Base-by-base conservation (phyloP, 805 yeast species). In the Tetrapisispora namnaoensis region DNA sequence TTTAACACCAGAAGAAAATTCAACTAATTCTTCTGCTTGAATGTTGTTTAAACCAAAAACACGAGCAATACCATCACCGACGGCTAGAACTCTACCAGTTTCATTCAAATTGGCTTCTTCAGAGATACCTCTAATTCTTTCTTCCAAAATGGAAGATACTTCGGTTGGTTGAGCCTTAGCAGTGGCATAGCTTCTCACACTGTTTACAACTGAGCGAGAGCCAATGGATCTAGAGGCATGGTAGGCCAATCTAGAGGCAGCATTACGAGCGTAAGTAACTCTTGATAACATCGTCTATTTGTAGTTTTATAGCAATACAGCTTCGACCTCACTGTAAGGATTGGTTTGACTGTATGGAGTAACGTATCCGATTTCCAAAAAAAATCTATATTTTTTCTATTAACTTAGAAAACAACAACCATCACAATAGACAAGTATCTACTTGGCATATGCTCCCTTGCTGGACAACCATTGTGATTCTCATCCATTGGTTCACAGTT, bases 1-100 rank as follows among this genome's bases (percentile, higher is more conserved):
- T 77, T 90, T 88, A 67, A 91, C 98, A 80, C 99, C 99, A 53
- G 99, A 88, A 54, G 96, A 79, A 79, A 93, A 95, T 79, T 93
- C 99, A 68, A 93, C 97, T 74, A 93, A 82, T 79, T 93, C 99
- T 80, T 93, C 99, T 70, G 99, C 99, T 82, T 91, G 98, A 76
- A 89, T 83, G 82, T 93, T 93, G 93, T 90, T 93, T 68, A 93
- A 80, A 78, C 99, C 99, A 78, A 86, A 93, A 70, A 93, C 96
- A 83, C 98, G 95, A 74, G 99, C 99, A 72, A 93, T 93, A 93
- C 99, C 99, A 77, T 93, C 99, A 86, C 99, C 99, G 70, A 93
- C 96, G 62, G 97, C 85, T 71, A 93, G 80, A 69, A 95, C 99
- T 78, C 96, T 88, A 75, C 99, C 99, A 71, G 99, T 95, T 79